Conservation (phyloP, 495 filamentous ascomycete species). For the Daldinia vernicosa region DNA sequence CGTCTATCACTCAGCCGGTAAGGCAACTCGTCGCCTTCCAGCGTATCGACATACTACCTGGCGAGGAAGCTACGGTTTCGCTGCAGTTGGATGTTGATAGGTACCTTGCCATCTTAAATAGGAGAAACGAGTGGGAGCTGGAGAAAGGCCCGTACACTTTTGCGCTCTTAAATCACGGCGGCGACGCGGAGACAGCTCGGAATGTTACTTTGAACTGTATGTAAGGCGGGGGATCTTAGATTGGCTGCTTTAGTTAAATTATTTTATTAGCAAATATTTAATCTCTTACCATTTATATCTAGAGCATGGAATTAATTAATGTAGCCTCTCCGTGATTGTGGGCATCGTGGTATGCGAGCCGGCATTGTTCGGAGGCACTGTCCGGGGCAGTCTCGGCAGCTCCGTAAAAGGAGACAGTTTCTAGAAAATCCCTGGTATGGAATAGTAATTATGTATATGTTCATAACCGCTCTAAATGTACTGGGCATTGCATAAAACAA, state of each 20-base stretch:
- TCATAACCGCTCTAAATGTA: background rate
- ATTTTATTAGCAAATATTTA: no score
- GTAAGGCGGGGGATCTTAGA: background rate
- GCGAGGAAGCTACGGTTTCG: conserved; percentile 36
- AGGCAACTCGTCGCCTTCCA: conserved; percentile 54
- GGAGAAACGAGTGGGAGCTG: conserved; percentile 51
- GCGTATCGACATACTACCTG: conserved; percentile 47
- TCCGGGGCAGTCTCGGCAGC: background rate
- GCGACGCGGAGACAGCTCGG: conserved; percentile 39
- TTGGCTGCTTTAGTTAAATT: background rate
- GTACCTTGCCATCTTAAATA: conserved; percentile 53
- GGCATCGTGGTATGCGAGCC: background rate
- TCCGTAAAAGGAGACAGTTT: background rate
- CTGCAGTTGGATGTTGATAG: conserved; percentile 49
- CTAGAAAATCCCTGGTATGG: no score
- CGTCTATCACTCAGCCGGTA: conserved; percentile 51
- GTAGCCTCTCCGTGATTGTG: background rate
- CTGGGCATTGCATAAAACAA: background rate
- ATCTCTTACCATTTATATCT: no score
- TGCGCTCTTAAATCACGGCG: conserved; percentile 51
- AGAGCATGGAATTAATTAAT: background rate
- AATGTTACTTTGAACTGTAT: conserved; percentile 52
- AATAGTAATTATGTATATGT: no score
- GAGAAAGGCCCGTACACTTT: conserved; percentile 55
- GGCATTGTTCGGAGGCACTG: background rate